phyloP scores from a whole-genome alignment of 257 asterid genomes.

The Craterostigma plantagineum region DNA sequence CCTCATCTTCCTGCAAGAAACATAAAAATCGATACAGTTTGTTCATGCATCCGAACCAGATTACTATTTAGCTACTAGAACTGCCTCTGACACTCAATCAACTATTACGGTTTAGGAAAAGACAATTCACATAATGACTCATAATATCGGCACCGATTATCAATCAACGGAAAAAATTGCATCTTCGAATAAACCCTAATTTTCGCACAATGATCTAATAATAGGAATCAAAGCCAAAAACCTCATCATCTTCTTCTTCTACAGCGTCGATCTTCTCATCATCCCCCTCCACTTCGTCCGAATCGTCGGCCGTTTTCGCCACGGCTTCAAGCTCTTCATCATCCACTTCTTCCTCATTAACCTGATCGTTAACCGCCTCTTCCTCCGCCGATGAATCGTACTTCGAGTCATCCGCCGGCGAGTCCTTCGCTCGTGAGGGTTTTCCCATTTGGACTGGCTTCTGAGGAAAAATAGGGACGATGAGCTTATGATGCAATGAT shows the following conservation, averaged over 20 bases:
- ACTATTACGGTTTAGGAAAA: no score
- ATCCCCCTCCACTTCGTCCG: slow-evolving; percentile 23
- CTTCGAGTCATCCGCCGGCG: slow-evolving; percentile 19
- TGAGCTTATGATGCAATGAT: no score
- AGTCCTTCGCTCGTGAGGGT: slow-evolving; percentile 18
- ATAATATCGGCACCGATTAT: background rate
- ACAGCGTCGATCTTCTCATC: slow-evolving; percentile 7
- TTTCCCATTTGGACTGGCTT: slow-evolving; percentile 16
- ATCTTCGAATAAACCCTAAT: slow-evolving; percentile 8
- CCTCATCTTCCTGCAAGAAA: slow-evolving; percentile 30
- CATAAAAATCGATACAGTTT: background rate
- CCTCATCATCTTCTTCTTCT: slow-evolving; percentile 46
- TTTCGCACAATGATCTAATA: background rate
- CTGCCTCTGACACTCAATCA: no score
- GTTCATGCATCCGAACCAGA: background rate
- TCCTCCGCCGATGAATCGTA: slow-evolving; percentile 36
- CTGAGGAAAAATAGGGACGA: no score
- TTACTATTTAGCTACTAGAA: background rate
- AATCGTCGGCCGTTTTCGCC: slow-evolving; percentile 39
- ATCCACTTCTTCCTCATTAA: slow-evolving; percentile 37
- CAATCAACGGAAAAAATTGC: background rate
- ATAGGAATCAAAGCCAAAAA: slow-evolving; percentile 5
- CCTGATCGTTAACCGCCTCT: slow-evolving; percentile 28
- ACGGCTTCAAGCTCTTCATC: slow-evolving; percentile 78
- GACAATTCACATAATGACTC: no score